Percentiles rank a stretch among this genome's conserved stretches.
Conservation (phyloP, 257 asterid genomes). For the Salvia splendens region DNA sequence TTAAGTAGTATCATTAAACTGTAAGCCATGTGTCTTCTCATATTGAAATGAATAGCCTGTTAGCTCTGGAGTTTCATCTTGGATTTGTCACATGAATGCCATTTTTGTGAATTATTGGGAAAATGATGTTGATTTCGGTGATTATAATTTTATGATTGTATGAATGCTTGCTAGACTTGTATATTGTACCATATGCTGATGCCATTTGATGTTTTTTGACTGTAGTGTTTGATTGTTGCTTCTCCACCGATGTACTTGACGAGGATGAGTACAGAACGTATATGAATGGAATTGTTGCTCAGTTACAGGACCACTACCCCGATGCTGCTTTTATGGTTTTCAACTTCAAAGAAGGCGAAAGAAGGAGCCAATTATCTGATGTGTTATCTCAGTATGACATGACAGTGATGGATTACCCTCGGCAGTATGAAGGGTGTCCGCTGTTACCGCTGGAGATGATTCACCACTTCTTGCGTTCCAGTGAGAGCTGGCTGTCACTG, state of each 20-base stretch:
- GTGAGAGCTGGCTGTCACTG: constrained; percentile 98
- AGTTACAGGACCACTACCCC: constrained; percentile 94
- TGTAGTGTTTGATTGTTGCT: constrained; percentile 98
- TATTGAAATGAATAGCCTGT: not conserved
- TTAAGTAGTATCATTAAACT: not conserved
- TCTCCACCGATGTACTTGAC: constrained; percentile 85
- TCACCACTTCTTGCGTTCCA: constrained; percentile 92
- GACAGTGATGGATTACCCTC: constrained; percentile 99
- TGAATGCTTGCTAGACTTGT: constrained; percentile 13
- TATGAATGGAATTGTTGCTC: constrained; percentile 93
- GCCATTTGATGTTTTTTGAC: constrained; percentile 30
- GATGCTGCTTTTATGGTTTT: constrained; percentile 99
- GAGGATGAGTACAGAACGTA: constrained; percentile 89
- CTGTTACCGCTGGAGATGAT: constrained; percentile 92
- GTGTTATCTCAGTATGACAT: constrained; percentile 88
- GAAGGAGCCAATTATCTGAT: constrained; percentile 88
- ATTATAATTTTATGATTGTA: not conserved
- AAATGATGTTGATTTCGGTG: not conserved
- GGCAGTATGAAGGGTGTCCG: constrained; percentile 91
- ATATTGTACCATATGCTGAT: constrained; percentile 27
- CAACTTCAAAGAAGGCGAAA: constrained; percentile 89
- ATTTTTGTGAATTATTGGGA: constrained; percentile 1
- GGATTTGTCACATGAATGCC: not conserved
- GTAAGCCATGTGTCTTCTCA: not conserved
- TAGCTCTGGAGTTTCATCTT: constrained; percentile 4